Conservation (phyloP, 2,329 filamentous ascomycete genomes). For the Alternaria atra region DNA sequence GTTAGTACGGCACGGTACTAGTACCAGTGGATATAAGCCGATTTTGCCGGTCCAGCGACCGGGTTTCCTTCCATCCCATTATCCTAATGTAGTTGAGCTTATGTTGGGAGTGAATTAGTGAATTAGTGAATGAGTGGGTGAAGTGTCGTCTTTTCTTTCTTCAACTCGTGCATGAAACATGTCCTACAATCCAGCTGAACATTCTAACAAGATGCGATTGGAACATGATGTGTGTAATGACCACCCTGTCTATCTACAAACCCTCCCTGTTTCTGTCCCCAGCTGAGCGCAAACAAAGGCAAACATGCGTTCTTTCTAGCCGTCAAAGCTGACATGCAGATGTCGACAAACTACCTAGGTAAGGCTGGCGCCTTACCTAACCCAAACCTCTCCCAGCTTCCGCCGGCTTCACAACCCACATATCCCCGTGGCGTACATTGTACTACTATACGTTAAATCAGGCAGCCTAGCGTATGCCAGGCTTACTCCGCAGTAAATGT, state of each 20-base stretch:
- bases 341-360: neutral
- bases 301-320: neutral
- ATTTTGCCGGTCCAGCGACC: slow-evolving; percentile 1
- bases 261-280: neutral
- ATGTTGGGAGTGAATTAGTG: neutral
- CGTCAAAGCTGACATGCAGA: neutral
- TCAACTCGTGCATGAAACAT: neutral
- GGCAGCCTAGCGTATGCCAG: neutral
- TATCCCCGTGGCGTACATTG: neutral
- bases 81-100: neutral
- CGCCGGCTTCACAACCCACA: slow-evolving; percentile 1
- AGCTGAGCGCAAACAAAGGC: neutral
- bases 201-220: neutral
- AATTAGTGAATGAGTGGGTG: neutral
- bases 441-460: neutral
- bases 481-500: neutral
- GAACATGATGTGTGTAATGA: neutral
- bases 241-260: neutral
- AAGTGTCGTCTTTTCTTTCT: neutral
- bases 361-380: neutral
- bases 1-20: neutral
- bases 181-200: neutral
- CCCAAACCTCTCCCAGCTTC: neutral
- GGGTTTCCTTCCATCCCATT: neutral
- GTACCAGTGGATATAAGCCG: neutral